A percentile compares a stretch with the other conserved stretches of the same genome.
Evolutionary conservation across 2,329 filamentous ascomycete species (phyloP).

Genomic region (Madurella fahalii): DNA sequence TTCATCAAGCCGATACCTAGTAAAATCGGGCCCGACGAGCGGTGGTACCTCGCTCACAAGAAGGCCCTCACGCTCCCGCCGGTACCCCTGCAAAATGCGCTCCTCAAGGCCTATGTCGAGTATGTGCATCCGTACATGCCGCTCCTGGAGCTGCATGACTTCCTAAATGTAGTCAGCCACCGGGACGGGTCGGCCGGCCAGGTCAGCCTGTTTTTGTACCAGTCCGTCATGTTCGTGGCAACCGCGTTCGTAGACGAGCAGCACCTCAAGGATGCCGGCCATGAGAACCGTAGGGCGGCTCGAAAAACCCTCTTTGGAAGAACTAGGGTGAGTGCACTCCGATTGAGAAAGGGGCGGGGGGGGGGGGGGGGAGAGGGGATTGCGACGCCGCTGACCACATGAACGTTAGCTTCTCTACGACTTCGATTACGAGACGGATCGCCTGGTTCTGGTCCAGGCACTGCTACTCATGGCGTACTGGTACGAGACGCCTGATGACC

Average conservation of each 20-base stretch:
- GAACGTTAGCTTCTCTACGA: constrained; percentile 71
- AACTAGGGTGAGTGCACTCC: constrained; percentile 61
- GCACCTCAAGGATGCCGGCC: constrained; percentile 72
- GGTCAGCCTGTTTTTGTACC: constrained; percentile 82
- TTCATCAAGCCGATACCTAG: constrained; percentile 78
- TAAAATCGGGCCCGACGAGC: constrained; percentile 75
- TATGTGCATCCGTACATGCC: constrained; percentile 96
- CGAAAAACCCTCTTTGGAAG: constrained; percentile 86
- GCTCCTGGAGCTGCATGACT: constrained; percentile 64
- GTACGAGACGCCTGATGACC: constrained; percentile 95
- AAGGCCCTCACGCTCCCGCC: constrained; percentile 76
- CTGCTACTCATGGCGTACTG: constrained; percentile 93
- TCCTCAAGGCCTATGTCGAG: constrained; percentile 78
- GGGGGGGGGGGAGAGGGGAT: not conserved
- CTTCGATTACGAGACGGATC: constrained; percentile 90
- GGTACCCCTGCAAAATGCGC: constrained; percentile 67
- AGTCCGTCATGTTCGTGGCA: constrained; percentile 91
- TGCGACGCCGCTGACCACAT: constrained; percentile 6
- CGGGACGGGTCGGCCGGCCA: constrained; percentile 66
- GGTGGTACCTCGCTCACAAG: constrained; percentile 78
- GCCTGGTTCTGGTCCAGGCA: constrained; percentile 82
- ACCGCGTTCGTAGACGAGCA: constrained; percentile 83
- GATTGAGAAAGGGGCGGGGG: not conserved
- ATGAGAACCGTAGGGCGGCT: constrained; percentile 71
- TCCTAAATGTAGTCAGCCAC: constrained; percentile 57